Conservation (phyloP, 2,329 filamentous ascomycete genomes). For the Fusarium sp. region DNA sequence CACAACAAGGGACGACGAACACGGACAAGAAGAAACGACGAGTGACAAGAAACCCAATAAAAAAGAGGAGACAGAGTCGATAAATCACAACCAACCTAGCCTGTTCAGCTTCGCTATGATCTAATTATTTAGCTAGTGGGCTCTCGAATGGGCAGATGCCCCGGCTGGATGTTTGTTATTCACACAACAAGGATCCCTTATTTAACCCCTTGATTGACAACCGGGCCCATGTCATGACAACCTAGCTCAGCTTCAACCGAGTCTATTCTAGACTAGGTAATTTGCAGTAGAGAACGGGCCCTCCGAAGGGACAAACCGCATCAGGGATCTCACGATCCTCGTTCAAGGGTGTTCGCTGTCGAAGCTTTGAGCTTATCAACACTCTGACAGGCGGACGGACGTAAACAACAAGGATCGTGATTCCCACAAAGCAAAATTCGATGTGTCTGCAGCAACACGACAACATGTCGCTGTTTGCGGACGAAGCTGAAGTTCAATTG, state of each 20-base stretch:
- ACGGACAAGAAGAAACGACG: conserved; percentile 19
- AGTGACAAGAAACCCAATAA: conserved; percentile 34
- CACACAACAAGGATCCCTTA: conserved; percentile 33
- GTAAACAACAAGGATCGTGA: conserved; percentile 20
- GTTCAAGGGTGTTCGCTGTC: conserved; percentile 18
- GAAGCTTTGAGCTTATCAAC: conserved; percentile 1
- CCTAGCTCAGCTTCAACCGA: conserved; percentile 3
- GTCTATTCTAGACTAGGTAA: background rate
- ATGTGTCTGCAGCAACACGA: background rate
- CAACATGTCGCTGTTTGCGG: conserved; percentile 19
- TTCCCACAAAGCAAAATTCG: background rate
- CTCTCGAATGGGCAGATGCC: conserved; percentile 32
- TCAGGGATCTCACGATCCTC: conserved; percentile 29
- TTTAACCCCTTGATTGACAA: conserved; percentile 32
- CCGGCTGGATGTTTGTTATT: conserved; percentile 28
- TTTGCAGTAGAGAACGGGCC: conserved; percentile 24
- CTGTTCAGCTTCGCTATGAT: conserved; percentile 30
- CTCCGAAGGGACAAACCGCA: conserved; percentile 29
- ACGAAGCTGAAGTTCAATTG: conserved; percentile 6
- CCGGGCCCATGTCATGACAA: conserved; percentile 27
- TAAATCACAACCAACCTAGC: conserved; percentile 13
- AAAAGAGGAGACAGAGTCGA: conserved; percentile 38
- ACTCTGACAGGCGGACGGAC: background rate
- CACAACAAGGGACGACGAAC: conserved; percentile 28
- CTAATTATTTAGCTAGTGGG: conserved; percentile 37